Conservation (phyloP, 2,329 filamentous ascomycete species). For the Aaosphaeria arxii region DNA sequence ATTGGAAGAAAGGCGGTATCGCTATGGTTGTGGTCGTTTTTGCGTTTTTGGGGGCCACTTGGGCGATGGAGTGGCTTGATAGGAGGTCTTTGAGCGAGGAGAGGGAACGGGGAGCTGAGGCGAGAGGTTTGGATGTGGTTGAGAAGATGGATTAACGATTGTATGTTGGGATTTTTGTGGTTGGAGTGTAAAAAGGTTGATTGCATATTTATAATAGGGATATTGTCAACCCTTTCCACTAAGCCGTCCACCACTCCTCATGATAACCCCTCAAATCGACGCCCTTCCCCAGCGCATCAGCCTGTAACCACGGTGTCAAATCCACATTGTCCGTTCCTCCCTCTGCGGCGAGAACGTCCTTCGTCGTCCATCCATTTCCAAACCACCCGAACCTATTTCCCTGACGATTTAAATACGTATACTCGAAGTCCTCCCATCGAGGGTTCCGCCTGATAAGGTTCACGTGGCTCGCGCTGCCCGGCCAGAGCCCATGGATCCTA, state of each 20-base stretch:
- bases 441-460: conserved; percentile 55
- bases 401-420: conserved; percentile 40
- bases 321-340: conserved; percentile 47
- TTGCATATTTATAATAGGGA: no score
- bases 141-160: no score
- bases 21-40: conserved; percentile 32
- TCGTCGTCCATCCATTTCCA: conserved; percentile 62
- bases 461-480: conserved; percentile 60
- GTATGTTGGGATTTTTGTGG: no score
- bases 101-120: no score
- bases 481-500: conserved; percentile 64
- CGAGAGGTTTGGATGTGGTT: no score
- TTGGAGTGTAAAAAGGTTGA: no score
- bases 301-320: conserved; percentile 60
- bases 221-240: no score
- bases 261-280: conserved; percentile 60
- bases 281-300: conserved; percentile 40
- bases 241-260: conserved; percentile 57
- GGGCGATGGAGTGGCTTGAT: conserved; percentile 13
- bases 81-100: no score
- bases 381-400: conserved; percentile 58
- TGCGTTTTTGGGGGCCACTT: conserved; percentile 21
- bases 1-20: conserved; percentile 41
- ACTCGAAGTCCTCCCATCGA: conserved; percentile 56
- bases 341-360: conserved; percentile 40